These are phyloP conservation scores for Syzygium jambos DNA, from an alignment of 345 rosid species.

Conservation along the genomic window DNA sequence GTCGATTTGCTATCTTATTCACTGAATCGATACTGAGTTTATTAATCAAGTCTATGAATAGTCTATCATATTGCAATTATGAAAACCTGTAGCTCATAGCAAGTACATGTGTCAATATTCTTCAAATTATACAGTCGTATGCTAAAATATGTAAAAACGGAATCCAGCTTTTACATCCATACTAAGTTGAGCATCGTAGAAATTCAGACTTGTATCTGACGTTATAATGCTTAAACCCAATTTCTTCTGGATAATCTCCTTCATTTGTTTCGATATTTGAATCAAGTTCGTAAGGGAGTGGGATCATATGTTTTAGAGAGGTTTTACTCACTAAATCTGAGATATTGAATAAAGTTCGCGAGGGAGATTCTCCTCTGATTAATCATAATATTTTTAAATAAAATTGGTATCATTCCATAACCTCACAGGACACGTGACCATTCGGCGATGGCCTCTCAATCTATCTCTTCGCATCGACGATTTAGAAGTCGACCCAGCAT, in stretches of 20 bases:
- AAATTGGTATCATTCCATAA: neutral
- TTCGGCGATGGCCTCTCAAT: neutral
- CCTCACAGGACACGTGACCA: neutral
- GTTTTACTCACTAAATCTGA: neutral
- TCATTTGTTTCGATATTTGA: neutral
- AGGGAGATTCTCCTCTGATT: neutral
- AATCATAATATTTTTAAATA: neutral
- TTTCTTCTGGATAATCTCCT: neutral
- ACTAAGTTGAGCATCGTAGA: neutral
- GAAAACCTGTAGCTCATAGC: neutral
- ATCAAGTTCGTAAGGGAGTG: neutral
- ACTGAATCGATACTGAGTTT: neutral
- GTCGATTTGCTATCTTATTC: neutral
- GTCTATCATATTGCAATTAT: neutral
- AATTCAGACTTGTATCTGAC: neutral
- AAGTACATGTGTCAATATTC: neutral
- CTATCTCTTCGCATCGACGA: neutral
- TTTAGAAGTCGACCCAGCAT: neutral
- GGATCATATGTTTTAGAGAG: neutral
- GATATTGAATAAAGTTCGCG: neutral
- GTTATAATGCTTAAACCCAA: neutral
- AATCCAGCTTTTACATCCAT: neutral
- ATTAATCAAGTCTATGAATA: neutral
- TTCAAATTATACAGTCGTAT: neutral
- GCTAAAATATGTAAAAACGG: neutral